These are phyloP conservation scores for Eurotiales sp. DNA, from an alignment of 2,329 filamentous ascomycete species.

Conservation along the genomic window DNA sequence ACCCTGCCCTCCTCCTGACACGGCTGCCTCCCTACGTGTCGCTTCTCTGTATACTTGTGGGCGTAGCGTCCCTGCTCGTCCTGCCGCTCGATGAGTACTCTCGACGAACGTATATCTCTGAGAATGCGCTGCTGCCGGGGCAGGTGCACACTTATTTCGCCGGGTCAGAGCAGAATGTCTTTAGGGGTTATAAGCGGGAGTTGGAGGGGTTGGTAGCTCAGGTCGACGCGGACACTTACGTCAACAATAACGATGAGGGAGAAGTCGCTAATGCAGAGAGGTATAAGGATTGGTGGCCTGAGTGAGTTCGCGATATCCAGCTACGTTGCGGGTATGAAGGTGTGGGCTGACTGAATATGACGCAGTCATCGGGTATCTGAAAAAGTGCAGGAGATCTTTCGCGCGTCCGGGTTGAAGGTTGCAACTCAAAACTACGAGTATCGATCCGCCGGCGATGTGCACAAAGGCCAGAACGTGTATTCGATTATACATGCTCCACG, in stretches of 20 bases:
- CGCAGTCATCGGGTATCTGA: conserved; percentile 52
- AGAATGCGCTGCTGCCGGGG: conserved; percentile 91
- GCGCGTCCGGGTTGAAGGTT: conserved; percentile 77
- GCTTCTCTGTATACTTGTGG: conserved; percentile 75
- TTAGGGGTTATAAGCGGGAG: conserved; percentile 85
- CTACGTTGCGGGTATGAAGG: not conserved
- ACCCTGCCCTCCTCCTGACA: conserved; percentile 67
- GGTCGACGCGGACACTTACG: not conserved
- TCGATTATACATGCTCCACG: conserved; percentile 88
- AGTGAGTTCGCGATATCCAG: conserved; percentile 7
- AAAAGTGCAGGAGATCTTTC: conserved; percentile 70
- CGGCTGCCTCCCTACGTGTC: conserved; percentile 86
- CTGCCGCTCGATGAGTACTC: conserved; percentile 90
- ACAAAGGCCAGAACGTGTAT: conserved; percentile 85
- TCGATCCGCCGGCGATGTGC: conserved; percentile 67
- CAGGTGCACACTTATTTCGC: conserved; percentile 98
- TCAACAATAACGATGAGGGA: conserved; percentile 13
- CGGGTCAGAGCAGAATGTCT: conserved; percentile 91
- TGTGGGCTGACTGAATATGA: conserved; percentile 15
- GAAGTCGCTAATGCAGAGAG: too few species aligned
- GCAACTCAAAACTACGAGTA: conserved; percentile 87
- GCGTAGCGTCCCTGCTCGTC: conserved; percentile 83
- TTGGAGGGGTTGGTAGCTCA: conserved; percentile 52
- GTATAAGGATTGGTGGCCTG: conserved; percentile 22
- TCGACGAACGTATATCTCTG: conserved; percentile 89